These are phyloP conservation scores for Rosa hybrid DNA, from an alignment of 331 rosid species.

Conservation along the genomic window DNA sequence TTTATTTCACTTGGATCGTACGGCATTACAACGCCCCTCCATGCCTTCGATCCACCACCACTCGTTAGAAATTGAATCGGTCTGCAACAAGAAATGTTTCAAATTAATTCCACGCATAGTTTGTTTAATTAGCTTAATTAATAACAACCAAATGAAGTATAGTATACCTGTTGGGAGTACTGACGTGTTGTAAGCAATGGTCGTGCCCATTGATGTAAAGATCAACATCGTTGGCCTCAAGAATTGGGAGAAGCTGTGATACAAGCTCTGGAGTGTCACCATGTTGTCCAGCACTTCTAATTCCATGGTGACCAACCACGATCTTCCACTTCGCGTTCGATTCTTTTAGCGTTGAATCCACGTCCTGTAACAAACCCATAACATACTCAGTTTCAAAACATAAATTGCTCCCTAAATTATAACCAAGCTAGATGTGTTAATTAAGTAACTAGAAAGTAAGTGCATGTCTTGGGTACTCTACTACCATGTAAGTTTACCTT, in stretches of 20 bases:
- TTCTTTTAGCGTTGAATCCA: conserved; percentile 55
- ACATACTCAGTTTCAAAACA: not conserved
- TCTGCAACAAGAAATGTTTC: conserved; percentile 34
- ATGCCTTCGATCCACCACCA: conserved; percentile 92
- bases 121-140: not conserved
- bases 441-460: not conserved
- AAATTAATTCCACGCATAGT: not conserved
- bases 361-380: conserved; percentile 35
- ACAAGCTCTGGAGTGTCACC: conserved; percentile 67
- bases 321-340: conserved; percentile 82
- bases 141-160: not conserved
- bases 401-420: not conserved
- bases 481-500: conserved; percentile 21
- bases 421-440: not conserved
- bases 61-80: conserved; percentile 72
- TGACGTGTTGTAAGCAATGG: conserved; percentile 74
- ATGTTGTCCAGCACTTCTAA: conserved; percentile 57
- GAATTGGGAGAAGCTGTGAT: conserved; percentile 63
- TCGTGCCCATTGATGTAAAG: conserved; percentile 87
- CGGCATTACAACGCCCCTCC: conserved; percentile 50
- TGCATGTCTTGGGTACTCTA: not conserved
- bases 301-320: conserved; percentile 86
- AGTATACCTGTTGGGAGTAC: conserved; percentile 49
- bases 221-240: conserved; percentile 45
- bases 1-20: conserved; percentile 59